phyloP scores from a whole-genome alignment of 257 asterid species.

The Anisodus tanguticus region DNA sequence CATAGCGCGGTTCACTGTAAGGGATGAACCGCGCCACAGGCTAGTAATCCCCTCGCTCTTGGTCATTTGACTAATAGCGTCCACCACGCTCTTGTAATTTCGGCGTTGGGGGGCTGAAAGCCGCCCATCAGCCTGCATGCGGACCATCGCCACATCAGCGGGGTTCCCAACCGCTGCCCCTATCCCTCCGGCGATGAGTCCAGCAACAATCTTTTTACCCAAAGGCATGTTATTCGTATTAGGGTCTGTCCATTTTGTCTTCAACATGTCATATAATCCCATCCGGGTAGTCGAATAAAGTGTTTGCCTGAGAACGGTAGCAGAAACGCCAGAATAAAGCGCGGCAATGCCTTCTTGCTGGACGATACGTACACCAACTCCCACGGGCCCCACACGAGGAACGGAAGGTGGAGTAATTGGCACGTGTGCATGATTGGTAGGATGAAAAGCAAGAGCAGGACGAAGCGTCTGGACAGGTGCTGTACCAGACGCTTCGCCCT shows the following conservation, averaged over 20 bases:
- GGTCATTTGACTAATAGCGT: conserved; percentile 74
- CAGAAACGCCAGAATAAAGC: conserved; percentile 87
- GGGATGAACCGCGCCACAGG: conserved; percentile 77
- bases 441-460: conserved; percentile 65
- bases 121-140: conserved; percentile 96
- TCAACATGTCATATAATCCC: conserved; percentile 81
- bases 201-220: conserved; percentile 63
- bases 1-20: conserved; percentile 62
- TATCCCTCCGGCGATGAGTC: conserved; percentile 77
- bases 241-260: conserved; percentile 76
- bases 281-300: conserved; percentile 89
- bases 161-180: conserved; percentile 96
- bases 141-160: conserved; percentile 93
- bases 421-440: conserved; percentile 36
- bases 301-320: conserved; percentile 89
- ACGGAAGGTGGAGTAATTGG: conserved; percentile 38
- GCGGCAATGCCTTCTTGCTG: conserved; percentile 74
- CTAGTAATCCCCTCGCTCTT: conserved; percentile 71
- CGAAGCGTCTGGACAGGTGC: conserved; percentile 43
- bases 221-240: conserved; percentile 58
- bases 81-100: conserved; percentile 84
- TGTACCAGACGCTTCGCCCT: conserved; percentile 56
- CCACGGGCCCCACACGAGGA: conserved; percentile 62
- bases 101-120: conserved; percentile 74
- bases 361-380: conserved; percentile 66